Evolutionary conservation across 2,329 filamentous ascomycete species (phyloP).

Genomic region (Cordyceps fumosorosea): DNA sequence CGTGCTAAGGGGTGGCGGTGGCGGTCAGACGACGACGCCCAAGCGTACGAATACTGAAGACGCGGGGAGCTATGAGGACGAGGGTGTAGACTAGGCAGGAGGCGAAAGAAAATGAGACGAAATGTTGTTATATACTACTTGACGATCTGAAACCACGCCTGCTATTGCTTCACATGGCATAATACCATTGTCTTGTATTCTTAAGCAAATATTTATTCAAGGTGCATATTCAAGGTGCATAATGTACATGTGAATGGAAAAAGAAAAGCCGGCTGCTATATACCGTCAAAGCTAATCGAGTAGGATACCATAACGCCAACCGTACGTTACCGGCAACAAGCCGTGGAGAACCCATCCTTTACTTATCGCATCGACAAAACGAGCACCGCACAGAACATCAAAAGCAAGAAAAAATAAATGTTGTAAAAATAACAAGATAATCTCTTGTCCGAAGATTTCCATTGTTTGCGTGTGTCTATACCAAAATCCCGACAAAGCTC

Average conservation of each 20-base stretch:
- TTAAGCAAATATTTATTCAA: no score
- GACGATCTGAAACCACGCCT: not conserved
- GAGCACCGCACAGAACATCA: not conserved
- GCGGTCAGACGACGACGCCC: not conserved
- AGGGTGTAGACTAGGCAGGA: constrained; percentile 27
- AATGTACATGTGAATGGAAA: no score
- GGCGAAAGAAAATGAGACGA: no score
- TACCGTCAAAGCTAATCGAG: no score
- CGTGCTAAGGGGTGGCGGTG: constrained; percentile 30
- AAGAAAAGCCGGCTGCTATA: no score
- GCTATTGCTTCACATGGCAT: no score
- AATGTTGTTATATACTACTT: no score
- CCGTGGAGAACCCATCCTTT: not conserved
- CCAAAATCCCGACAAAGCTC: not conserved
- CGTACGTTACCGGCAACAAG: not conserved
- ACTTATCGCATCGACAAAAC: not conserved
- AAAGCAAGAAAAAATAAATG: not conserved
- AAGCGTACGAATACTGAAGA: not conserved
- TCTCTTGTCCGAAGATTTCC: not conserved
- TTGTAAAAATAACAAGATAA: not conserved
- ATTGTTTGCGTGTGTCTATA: not conserved
- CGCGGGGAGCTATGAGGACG: constrained; percentile 19
- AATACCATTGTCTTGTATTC: no score
- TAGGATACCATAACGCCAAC: no score
- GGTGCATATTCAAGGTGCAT: no score